Evolutionary conservation across 2,329 filamentous ascomycete species (phyloP).

Genomic region (Capronia epimyces): DNA sequence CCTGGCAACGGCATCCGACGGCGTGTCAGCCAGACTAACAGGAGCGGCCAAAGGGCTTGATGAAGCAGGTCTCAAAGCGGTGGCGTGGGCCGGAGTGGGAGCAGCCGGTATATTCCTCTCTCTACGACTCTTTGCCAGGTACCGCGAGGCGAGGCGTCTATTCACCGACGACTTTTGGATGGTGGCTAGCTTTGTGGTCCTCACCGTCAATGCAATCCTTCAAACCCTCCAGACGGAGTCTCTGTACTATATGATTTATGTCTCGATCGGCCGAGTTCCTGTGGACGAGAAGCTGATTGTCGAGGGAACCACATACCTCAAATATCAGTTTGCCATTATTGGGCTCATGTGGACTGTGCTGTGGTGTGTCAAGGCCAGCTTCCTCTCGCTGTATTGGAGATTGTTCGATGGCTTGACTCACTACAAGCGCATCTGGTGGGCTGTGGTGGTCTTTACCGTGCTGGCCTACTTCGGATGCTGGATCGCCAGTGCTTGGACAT

Average conservation of each 20-base stretch:
- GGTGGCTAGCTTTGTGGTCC: neutral
- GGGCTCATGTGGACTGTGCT: constrained; percentile 36
- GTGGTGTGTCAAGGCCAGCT: constrained; percentile 38
- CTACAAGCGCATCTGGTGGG: constrained; percentile 38
- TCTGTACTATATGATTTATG: constrained; percentile 3
- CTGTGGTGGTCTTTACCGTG: constrained; percentile 33
- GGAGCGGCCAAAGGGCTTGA: neutral
- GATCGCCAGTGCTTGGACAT: constrained; percentile 3
- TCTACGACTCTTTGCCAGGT: constrained; percentile 3
- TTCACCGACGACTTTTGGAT: constrained; percentile 7
- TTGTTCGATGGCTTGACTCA: constrained; percentile 34
- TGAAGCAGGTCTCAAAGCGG: neutral
- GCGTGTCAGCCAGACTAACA: neutral
- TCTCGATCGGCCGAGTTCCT: neutral
- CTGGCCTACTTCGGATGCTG: constrained; percentile 20
- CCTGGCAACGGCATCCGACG: neutral
- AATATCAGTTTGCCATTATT: constrained; percentile 6
- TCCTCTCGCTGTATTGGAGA: constrained; percentile 38
- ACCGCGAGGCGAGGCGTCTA: neutral
- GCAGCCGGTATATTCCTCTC: neutral
- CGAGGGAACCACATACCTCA: neutral
- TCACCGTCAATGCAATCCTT: constrained; percentile 6
- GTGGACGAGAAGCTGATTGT: neutral
- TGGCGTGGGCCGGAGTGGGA: constrained; percentile 6
- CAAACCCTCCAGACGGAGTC: neutral